Evolutionary conservation across 139 green algal species (phyloP).

Genomic region (Chlorella vulgaris): DNA sequence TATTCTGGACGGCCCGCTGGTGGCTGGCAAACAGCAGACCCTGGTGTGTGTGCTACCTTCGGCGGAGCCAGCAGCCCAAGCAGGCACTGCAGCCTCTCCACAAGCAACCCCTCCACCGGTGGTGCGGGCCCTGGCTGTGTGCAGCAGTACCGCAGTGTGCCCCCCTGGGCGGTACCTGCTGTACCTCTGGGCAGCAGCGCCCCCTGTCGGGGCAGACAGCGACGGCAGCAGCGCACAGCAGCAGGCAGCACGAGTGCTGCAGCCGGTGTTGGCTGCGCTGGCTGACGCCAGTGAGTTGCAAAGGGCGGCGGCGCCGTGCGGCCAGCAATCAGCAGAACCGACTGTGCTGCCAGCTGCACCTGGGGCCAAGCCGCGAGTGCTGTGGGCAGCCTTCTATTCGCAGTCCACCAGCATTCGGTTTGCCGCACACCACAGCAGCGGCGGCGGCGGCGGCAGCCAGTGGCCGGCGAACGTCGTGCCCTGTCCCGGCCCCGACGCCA

Average conservation of each 20-base stretch:
- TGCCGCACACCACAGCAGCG: background rate
- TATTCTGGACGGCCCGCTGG: conserved; percentile 21
- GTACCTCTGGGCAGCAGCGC: conserved; percentile 8
- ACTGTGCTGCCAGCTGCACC: background rate
- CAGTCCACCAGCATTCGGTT: conserved; percentile 1
- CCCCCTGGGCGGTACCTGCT: conserved; percentile 13
- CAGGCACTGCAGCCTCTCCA: background rate
- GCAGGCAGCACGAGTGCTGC: conserved; percentile 1
- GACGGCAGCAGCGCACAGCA: background rate
- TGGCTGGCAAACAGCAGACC: conserved; percentile 18
- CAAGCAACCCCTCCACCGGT: background rate
- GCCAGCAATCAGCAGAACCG: background rate
- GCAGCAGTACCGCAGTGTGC: conserved; percentile 19
- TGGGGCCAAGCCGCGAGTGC: background rate
- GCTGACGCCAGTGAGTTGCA: conserved; percentile 9
- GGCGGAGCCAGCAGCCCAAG: background rate
- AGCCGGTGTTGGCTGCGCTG: conserved; percentile 4
- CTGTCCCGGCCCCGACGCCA: conserved; percentile 23
- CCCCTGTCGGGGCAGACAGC: background rate
- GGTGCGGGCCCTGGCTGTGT: conserved; percentile 37
- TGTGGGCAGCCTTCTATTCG: conserved; percentile 29
- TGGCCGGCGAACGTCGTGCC: conserved; percentile 37
- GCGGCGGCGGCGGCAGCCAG: background rate
- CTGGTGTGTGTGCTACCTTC: conserved; percentile 29
- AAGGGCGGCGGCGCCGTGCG: too few species aligned